These are phyloP conservation scores for Nitzschia sp. DNA, from an alignment of 108 stramenopile species.

Conservation along the genomic window DNA sequence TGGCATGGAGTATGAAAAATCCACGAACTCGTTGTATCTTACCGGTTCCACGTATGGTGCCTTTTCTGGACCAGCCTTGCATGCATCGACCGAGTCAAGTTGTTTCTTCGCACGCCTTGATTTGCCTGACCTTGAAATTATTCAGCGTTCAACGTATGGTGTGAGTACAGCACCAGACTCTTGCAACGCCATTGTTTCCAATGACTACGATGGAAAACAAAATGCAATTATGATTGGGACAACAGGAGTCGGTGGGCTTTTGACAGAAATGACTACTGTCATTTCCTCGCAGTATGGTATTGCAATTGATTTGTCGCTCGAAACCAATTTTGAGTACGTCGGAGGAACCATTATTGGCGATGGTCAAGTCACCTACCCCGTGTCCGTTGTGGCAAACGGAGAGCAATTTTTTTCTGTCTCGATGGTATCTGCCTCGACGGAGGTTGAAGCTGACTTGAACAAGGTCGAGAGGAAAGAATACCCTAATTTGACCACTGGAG, in stretches of 20 bases:
- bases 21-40: conserved; percentile 28
- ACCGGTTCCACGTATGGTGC: conserved; percentile 37
- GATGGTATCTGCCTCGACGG: conserved; percentile 20
- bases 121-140: conserved; percentile 22
- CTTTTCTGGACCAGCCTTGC: neutral
- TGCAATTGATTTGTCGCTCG: conserved; percentile 15
- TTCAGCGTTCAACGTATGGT: conserved; percentile 15
- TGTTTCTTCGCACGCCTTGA: conserved; percentile 28
- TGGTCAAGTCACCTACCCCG: conserved; percentile 22
- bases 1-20: conserved; percentile 36
- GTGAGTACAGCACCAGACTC: conserved; percentile 12
- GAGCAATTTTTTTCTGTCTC: conserved; percentile 23
- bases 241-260: conserved; percentile 19
- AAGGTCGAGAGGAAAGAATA: conserved; percentile 16
- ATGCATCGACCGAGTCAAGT: neutral
- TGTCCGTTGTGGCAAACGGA: conserved; percentile 8
- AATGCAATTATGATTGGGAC: conserved; percentile 30
- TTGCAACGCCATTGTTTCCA: conserved; percentile 26
- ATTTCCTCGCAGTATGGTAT: conserved; percentile 21
- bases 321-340: neutral
- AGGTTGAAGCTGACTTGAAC: conserved; percentile 18
- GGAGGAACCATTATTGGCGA: conserved; percentile 27
- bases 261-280: conserved; percentile 8
- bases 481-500: conserved; percentile 39
- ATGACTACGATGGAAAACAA: conserved; percentile 6